These are phyloP conservation scores for Hevea brasiliensis DNA, from an alignment of 345 rosid species.

Conservation along the genomic window DNA sequence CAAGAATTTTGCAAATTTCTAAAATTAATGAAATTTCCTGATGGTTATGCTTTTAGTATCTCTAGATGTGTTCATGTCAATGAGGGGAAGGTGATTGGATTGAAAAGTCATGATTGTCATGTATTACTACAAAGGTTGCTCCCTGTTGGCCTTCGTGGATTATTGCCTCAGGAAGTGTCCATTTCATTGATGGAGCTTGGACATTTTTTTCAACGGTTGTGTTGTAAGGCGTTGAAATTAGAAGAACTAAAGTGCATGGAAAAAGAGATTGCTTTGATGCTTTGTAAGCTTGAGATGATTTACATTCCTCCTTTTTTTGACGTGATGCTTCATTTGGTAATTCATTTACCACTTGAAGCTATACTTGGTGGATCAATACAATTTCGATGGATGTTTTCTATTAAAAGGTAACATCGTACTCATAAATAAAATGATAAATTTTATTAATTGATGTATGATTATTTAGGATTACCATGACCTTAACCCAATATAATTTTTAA, in stretches of 20 bases:
- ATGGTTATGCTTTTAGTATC: conserved; percentile 6
- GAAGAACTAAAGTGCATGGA: not conserved
- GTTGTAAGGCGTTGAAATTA: not conserved
- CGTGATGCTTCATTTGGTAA: too few species aligned
- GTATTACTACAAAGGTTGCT: not conserved
- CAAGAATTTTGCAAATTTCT: not conserved
- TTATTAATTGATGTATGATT: too few species aligned
- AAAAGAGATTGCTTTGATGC: not conserved
- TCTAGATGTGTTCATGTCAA: conserved; percentile 5
- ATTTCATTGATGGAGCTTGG: not conserved
- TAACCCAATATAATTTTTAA: too few species aligned
- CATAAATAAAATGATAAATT: too few species aligned
- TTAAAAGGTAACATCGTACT: too few species aligned
- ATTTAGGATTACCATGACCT: not conserved
- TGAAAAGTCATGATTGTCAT: not conserved
- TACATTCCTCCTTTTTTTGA: not conserved
- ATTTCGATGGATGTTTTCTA: not conserved
- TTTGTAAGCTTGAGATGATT: not conserved
- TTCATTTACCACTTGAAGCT: not conserved
- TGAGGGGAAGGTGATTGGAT: not conserved
- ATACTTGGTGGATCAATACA: not conserved
- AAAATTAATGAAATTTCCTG: not conserved
- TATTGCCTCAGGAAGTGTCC: not conserved
- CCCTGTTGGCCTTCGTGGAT: not conserved
- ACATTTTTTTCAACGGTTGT: not conserved